Base-by-base conservation (phyloP, 768 basidiomycete genomes). In the Mycena rosella region DNA sequence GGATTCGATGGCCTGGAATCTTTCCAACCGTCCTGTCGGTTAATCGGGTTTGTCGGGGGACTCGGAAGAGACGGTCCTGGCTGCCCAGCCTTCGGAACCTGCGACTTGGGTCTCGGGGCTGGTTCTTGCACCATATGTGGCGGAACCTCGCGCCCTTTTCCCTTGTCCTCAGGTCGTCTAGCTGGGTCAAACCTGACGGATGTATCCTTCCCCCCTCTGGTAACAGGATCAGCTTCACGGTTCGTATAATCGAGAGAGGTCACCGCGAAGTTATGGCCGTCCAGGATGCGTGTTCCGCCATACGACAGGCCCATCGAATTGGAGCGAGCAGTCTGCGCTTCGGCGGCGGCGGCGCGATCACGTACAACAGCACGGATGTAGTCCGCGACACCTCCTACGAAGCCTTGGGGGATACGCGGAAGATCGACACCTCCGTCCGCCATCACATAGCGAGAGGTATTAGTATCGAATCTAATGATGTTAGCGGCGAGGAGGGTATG, bases 11-110 rank as follows among this genome's bases (percentile, higher is more conserved):
- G 59, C 3, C n/a, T 45, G 0, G 60, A 62, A 0, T 36, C 38
- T 13, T 62, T 61, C 66, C 66, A 67, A 1, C 66, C 66, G 11
- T 67, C 66, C 10, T 11, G 13, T 0, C 54, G n/a, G 26, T 67
- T 67, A 13, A 67, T 62, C n/a, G 66, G 60, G 10, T 67, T 56
- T 0, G 27, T 18, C 2, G 66, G 66, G 0, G 58, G 53, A n/a
- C n/a, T n/a, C 32, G 61, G 53, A 27, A 44, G 30, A 2, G 40
- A 7, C 2, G 36, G 6, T 5, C 26, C 7, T 18, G 42, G 38
- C 5, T 20, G 49, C n/a, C n/a, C n/a, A n/a, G n/a, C n/a, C 60
- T 1, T 13, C 9, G 60, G n/a, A n/a, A n/a, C n/a, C n/a, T n/a
- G n/a, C n/a, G n/a, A n/a, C n/a, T n/a, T n/a, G n/a, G n/a, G n/a